Percentiles rank a stretch among this genome's conserved stretches.
These are phyloP conservation scores for Podila epigama DNA, from an alignment of 192 early-diverging fungal species.

Conservation along the genomic window DNA sequence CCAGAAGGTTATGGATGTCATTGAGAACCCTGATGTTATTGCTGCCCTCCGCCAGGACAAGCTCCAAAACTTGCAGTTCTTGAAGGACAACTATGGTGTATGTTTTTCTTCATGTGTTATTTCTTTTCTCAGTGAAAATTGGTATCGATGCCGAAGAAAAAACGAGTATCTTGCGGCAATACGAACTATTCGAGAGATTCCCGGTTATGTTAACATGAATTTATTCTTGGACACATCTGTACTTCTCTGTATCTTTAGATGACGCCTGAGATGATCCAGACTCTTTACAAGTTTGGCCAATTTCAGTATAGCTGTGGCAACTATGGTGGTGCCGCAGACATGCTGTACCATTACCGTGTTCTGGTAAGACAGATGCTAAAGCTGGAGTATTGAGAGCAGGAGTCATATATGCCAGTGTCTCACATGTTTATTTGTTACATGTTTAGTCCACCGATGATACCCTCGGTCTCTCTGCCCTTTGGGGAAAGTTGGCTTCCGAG, in stretches of 20 bases:
- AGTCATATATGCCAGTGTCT: not conserved
- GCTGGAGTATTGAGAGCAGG: not conserved
- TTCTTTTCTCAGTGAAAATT: not conserved
- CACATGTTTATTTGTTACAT: not conserved
- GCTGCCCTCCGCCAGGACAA: conserved; percentile 93
- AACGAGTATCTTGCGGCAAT: not conserved
- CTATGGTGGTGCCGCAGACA: conserved; percentile 90
- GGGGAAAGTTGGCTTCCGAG: conserved; percentile 97
- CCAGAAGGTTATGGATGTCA: conserved; percentile 85
- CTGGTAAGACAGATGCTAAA: conserved; percentile 64
- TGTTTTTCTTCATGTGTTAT: not conserved
- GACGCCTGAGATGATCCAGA: conserved; percentile 86
- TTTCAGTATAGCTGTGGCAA: conserved; percentile 94
- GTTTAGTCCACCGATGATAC: conserved; percentile 85
- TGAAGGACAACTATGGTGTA: conserved; percentile 86
- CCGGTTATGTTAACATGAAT: not conserved
- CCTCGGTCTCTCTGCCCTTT: conserved; percentile 84
- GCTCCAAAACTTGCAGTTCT: conserved; percentile 86
- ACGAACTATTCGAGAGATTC: not conserved
- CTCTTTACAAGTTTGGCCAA: conserved; percentile 88
- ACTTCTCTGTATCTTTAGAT: conserved; percentile 57
- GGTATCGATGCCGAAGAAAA: not conserved
- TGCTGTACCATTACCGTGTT: conserved; percentile 95
- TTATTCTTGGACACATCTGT: not conserved
- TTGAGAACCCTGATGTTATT: conserved; percentile 92